Conservation (phyloP, 2,329 filamentous ascomycete genomes). For the Penicillium sp. region DNA sequence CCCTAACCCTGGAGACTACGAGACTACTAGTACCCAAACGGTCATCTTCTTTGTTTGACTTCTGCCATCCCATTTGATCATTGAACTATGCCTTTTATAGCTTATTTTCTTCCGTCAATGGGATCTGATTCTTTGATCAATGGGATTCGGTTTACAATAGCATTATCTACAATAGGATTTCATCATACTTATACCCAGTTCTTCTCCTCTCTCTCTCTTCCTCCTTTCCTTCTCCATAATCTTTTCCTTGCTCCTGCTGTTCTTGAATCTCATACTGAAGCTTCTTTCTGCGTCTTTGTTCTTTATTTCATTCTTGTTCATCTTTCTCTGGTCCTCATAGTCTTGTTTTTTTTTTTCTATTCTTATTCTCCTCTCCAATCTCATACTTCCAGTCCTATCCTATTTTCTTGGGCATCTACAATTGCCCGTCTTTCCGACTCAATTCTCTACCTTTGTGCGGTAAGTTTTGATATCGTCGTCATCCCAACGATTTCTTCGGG, state of each 20-base stretch:
- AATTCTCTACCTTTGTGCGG: not conserved
- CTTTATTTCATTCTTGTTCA: not conserved
- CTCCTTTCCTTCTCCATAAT: not conserved
- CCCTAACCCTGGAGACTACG: not conserved
- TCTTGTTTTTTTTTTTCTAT: not conserved
- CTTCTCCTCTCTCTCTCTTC: not conserved
- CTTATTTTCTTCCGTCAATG: not conserved
- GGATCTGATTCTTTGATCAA: not conserved
- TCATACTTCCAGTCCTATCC: not conserved
- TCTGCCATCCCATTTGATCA: not conserved
- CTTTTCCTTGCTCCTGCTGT: not conserved
- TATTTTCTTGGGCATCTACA: not conserved
- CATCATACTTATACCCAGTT: not conserved
- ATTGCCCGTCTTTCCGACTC: not conserved
- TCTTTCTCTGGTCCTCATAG: not conserved
- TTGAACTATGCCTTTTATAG: not conserved
- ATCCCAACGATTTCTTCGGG: not conserved
- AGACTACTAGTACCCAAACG: not conserved
- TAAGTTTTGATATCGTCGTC: not conserved
- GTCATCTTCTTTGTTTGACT: not conserved
- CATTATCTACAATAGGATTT: not conserved
- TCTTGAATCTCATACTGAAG: not conserved
- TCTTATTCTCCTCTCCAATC: not conserved
- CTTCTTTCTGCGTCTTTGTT: not conserved
- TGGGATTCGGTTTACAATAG: not conserved